A percentile compares a stretch with the other conserved stretches of the same genome.
Conservation (phyloP, 192 early-diverging fungal genomes). For the Thamnidium elegans region DNA sequence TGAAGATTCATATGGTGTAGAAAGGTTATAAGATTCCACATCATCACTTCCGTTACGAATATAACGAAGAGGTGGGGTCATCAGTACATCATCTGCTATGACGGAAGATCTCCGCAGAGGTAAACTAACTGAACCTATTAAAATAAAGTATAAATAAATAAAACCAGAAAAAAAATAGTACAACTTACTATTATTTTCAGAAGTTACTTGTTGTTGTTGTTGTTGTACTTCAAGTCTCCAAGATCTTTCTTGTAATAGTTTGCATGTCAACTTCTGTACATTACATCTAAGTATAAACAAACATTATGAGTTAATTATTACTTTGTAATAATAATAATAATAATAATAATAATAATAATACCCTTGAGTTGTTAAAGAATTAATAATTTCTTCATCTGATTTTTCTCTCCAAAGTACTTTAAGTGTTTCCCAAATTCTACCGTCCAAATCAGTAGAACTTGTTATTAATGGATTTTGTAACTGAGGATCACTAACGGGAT, state of each 20-base stretch:
- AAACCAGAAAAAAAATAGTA: background rate
- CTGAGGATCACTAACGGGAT: constrained; percentile 5
- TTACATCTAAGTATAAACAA: constrained; percentile 13
- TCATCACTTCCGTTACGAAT: constrained; percentile 13
- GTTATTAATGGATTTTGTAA: constrained; percentile 8
- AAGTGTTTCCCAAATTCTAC: constrained; percentile 29
- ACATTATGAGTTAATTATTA: background rate
- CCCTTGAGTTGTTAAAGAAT: constrained; percentile 10
- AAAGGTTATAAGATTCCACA: constrained; percentile 2
- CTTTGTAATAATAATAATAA: background rate
- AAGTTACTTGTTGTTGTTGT: background rate
- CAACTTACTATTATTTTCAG: constrained; percentile 9
- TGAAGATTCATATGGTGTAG: constrained; percentile 19
- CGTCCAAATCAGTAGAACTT: constrained; percentile 15
- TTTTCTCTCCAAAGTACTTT: constrained; percentile 26
- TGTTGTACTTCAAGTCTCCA: constrained; percentile 1
- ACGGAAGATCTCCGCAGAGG: constrained; percentile 9
- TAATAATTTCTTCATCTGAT: constrained; percentile 13
- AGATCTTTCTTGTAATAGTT: constrained; percentile 20
- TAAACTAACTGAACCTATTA: constrained; percentile 7
- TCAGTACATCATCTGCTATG: constrained; percentile 7
- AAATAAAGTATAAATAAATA: background rate
- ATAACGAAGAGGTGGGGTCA: constrained; percentile 5
- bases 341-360: background rate
- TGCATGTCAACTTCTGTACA: constrained; percentile 28